These are phyloP conservation scores for Saturnispora gosingensis DNA, from an alignment of 805 yeast species.

Conservation along the genomic window DNA sequence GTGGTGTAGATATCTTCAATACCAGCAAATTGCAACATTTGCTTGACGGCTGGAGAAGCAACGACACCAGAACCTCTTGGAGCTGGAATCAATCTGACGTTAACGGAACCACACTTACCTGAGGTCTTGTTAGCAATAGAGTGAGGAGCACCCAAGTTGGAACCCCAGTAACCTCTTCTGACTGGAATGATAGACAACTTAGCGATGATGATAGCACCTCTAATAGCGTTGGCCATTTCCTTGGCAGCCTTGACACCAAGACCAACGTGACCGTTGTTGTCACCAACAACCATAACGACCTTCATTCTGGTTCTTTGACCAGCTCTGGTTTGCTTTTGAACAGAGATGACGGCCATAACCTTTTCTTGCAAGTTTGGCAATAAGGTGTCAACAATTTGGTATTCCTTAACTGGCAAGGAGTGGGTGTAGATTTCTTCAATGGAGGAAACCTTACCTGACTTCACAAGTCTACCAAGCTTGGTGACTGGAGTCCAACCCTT, in stretches of 20 bases:
- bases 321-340: slow-evolving; percentile 99
- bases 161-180: slow-evolving; percentile 99
- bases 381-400: slow-evolving; percentile 94
- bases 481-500: slow-evolving; percentile 99
- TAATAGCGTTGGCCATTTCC: slow-evolving; percentile 99
- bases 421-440: slow-evolving; percentile 98
- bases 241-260: slow-evolving; percentile 99
- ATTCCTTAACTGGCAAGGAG: slow-evolving; percentile 99
- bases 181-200: slow-evolving; percentile 97
- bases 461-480: slow-evolving; percentile 99
- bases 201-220: slow-evolving; percentile 99
- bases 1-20: slow-evolving; percentile 98
- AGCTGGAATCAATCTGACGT: slow-evolving; percentile 98
- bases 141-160: slow-evolving; percentile 99
- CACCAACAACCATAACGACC: slow-evolving; percentile 99
- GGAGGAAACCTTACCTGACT: slow-evolving; percentile 95
- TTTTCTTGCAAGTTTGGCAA: slow-evolving; percentile 95
- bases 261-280: slow-evolving; percentile 99
- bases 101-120: slow-evolving; percentile 99
- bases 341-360: slow-evolving; percentile 99
- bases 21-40: slow-evolving; percentile 98
- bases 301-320: slow-evolving; percentile 99
- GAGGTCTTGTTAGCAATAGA: slow-evolving; percentile 96
- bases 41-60: slow-evolving; percentile 99
- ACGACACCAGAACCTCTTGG: slow-evolving; percentile 99